Conservation (phyloP, 2,329 filamentous ascomycete species). For the Botrytis paeoniae region DNA sequence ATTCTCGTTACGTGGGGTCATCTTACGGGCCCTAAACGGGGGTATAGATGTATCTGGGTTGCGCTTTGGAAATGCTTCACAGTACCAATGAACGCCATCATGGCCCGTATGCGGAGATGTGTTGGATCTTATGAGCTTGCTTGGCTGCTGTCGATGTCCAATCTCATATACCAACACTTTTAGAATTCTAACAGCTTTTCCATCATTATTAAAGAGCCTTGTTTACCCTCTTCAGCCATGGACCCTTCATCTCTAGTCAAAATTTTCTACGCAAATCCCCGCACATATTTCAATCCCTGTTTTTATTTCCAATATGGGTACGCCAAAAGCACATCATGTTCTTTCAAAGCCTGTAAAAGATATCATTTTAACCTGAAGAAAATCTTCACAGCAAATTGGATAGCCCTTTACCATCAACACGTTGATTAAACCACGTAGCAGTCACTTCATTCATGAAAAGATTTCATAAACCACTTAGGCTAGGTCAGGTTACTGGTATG, state of each 20-base stretch:
- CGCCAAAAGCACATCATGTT: neutral
- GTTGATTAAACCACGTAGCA: neutral
- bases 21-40: neutral
- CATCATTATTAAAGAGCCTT: neutral
- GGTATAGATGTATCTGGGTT: neutral
- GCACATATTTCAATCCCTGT: neutral
- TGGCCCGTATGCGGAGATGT: neutral
- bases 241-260: neutral
- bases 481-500: neutral
- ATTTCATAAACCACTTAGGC: neutral
- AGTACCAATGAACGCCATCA: neutral
- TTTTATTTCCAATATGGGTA: neutral
- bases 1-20: neutral
- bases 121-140: neutral
- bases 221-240: neutral
- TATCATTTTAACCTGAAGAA: too few species aligned
- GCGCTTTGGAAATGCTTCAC: neutral
- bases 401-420: neutral
- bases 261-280: neutral
- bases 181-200: neutral
- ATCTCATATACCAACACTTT: neutral
- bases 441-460: neutral
- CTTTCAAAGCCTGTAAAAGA: neutral
- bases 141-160: neutral
- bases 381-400: fast-evolving